These are phyloP conservation scores for Plenodomus biglobosus DNA, from an alignment of 2,329 filamentous ascomycete species.

Conservation along the genomic window DNA sequence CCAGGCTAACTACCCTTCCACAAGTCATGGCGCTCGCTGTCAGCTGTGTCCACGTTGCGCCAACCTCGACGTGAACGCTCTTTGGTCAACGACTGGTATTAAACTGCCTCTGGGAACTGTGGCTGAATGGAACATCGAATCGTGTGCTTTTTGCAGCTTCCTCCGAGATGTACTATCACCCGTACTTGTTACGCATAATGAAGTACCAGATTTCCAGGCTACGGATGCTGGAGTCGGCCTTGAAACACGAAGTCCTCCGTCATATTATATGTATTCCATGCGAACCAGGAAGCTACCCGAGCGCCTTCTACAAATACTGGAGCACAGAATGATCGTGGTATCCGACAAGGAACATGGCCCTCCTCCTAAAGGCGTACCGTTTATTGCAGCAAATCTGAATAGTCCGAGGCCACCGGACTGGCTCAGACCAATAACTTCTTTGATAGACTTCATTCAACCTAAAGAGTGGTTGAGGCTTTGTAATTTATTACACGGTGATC, in stretches of 20 bases:
- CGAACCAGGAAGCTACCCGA: constrained; percentile 1
- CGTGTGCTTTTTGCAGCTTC: not conserved
- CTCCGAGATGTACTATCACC: not conserved
- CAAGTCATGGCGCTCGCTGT: not conserved
- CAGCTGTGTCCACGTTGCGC: not conserved
- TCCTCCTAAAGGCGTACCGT: constrained; percentile 6
- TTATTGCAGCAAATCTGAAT: constrained; percentile 1
- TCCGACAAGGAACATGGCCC: constrained; percentile 2
- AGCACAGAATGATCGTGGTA: constrained; percentile 5
- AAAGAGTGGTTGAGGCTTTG: constrained; percentile 6
- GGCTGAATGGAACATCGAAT: not conserved
- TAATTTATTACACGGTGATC: constrained; percentile 2
- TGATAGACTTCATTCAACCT: constrained; percentile 7
- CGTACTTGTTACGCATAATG: not conserved
- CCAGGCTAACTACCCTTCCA: too few species aligned
- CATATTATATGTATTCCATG: constrained; percentile 7
- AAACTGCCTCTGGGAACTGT: not conserved
- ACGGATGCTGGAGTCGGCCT: not conserved
- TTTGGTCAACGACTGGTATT: not conserved
- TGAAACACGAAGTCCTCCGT: too few species aligned
- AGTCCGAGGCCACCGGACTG: not conserved
- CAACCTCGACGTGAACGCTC: not conserved
- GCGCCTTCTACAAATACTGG: constrained; percentile 3
- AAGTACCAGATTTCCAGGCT: not conserved
- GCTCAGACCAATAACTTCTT: constrained; percentile 3